Evolutionary conservation across 768 basidiomycete genomes (phyloP).

Genomic region (Polyporus arcularius): DNA sequence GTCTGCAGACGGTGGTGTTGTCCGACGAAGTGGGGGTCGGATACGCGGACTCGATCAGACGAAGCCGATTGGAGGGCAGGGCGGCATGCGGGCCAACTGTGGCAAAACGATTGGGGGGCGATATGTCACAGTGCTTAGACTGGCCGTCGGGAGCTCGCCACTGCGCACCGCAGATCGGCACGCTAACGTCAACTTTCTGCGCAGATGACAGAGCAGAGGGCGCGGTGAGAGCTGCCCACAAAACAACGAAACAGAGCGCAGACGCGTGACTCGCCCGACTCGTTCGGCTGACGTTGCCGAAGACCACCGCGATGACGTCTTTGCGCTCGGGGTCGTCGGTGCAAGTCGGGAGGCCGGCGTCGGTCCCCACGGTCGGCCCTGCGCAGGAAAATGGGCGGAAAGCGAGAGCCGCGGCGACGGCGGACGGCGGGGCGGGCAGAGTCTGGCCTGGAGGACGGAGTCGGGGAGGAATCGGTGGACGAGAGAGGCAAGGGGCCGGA

Average conservation of each 20-base stretch:
- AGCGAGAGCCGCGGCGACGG: not conserved
- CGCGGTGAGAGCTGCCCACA: not conserved
- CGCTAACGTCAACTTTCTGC: not conserved
- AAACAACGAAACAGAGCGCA: not conserved
- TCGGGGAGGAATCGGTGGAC: slow-evolving; percentile 1
- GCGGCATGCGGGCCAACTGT: slow-evolving; percentile 3
- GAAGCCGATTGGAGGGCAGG: slow-evolving; percentile 11
- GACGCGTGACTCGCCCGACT: not conserved
- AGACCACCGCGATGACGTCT: not conserved
- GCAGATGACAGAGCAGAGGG: slow-evolving; percentile 1
- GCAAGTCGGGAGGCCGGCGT: not conserved
- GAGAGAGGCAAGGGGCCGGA: slow-evolving; percentile 19
- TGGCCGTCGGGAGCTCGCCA: slow-evolving; percentile 7
- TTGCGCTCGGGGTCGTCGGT: not conserved
- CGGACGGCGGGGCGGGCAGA: not conserved
- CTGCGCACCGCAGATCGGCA: slow-evolving; percentile 7
- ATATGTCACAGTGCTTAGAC: slow-evolving; percentile 5
- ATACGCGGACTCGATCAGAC: slow-evolving; percentile 13
- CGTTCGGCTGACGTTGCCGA: not conserved
- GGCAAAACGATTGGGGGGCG: slow-evolving; percentile 3
- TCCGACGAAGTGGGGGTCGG: not conserved
- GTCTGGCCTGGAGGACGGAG: not conserved
- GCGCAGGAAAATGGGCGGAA: not conserved
- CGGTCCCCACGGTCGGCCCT: not conserved
- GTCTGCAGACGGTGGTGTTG: not conserved